Conservation (phyloP, 2,329 filamentous ascomycete species). For the Aureobasidium sp. region DNA sequence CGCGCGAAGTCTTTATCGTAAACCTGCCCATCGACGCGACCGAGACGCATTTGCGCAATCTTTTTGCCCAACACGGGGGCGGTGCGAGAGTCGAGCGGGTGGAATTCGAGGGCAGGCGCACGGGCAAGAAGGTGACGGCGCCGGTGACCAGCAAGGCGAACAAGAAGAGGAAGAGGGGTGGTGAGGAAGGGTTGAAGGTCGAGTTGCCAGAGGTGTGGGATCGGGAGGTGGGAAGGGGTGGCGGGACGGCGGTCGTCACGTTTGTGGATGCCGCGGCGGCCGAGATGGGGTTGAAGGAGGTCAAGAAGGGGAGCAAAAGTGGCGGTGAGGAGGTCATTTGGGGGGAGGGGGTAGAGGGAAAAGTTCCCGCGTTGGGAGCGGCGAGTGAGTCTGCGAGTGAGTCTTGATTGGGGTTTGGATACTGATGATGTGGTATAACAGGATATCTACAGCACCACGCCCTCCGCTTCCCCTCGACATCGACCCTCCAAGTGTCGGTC, state of each 20-base stretch:
- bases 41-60: slow-evolving; percentile 63
- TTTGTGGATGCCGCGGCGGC: slow-evolving; percentile 79
- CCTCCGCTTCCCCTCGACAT: slow-evolving; percentile 62
- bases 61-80: slow-evolving; percentile 68
- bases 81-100: slow-evolving; percentile 72
- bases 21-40: slow-evolving; percentile 84
- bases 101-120: slow-evolving; percentile 60
- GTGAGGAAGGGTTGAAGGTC: slow-evolving; percentile 37
- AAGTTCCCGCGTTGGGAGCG: slow-evolving; percentile 51
- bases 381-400: slow-evolving; percentile 23
- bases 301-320: slow-evolving; percentile 51
- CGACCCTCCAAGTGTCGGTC: slow-evolving; percentile 62
- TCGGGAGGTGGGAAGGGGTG: slow-evolving; percentile 61
- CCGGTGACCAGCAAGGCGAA: slow-evolving; percentile 30
- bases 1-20: slow-evolving; percentile 79
- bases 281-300: slow-evolving; percentile 69
- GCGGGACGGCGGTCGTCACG: slow-evolving; percentile 70
- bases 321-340: slow-evolving; percentile 56
- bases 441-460: slow-evolving; percentile 58
- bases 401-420: too few species aligned
- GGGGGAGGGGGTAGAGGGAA: slow-evolving; percentile 55
- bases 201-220: slow-evolving; percentile 67
- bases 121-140: slow-evolving; percentile 32
- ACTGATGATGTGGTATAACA: slow-evolving; percentile 26
- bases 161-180: slow-evolving; percentile 51